Conservation (phyloP, 495 filamentous ascomycete species). For the Neurospora pannonica region DNA sequence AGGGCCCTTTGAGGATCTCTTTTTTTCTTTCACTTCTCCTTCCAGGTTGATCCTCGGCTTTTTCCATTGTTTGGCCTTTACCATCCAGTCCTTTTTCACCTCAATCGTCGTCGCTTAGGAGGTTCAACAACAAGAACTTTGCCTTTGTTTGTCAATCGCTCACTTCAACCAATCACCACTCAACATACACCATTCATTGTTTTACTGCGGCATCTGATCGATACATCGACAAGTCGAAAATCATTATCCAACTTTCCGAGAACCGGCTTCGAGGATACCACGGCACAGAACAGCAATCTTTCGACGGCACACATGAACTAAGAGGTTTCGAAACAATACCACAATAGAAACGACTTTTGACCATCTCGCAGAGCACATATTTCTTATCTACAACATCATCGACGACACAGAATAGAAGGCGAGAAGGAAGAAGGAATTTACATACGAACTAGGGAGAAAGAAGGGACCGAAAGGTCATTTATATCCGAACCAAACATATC, state of each 20-base stretch:
- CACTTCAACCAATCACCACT: neutral
- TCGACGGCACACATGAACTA: neutral
- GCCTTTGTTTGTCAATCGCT: constrained; percentile 7
- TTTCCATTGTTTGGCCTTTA: constrained; percentile 16
- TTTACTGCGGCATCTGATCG: neutral
- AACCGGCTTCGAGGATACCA: neutral
- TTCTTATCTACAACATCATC: neutral
- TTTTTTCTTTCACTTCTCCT: constrained; percentile 17
- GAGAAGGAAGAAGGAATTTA: neutral
- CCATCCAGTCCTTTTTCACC: neutral
- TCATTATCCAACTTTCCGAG: neutral
- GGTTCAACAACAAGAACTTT: neutral
- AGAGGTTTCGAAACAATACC: neutral
- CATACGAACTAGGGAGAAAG: neutral
- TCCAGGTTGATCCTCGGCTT: constrained; percentile 46
- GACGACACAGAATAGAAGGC: neutral
- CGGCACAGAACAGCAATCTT: neutral
- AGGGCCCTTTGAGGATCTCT: neutral
- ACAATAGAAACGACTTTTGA: neutral
- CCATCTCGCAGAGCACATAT: neutral
- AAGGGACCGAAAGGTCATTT: neutral
- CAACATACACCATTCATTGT: neutral
- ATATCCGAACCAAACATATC: neutral
- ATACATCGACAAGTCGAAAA: neutral
- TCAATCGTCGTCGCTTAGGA: neutral